Base-by-base conservation (phyloP, 129 eudicot genomes). In the Calendula officinalis region DNA sequence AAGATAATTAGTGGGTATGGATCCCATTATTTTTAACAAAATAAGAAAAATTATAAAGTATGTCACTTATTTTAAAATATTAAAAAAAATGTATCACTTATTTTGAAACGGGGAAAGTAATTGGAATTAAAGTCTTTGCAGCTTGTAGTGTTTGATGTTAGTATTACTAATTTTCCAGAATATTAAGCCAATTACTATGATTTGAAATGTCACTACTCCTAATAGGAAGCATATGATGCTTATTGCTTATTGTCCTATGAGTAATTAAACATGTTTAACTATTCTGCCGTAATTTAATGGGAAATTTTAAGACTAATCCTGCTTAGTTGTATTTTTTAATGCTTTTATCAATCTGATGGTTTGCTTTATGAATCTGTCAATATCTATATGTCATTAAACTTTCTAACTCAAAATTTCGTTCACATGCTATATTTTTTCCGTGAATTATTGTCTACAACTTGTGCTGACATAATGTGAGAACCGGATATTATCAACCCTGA, bases 401-500 rank as follows among this genome's bases (percentile, higher is more conserved):
- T 56, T 57, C 10, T 16, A 12, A 17, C 72, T 5, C 1, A 40
- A 56, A 48, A 47, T 66, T 16, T 57, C 17, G 30, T 56, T 38
- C 57, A 7, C 78, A 74, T 72, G 78, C 40, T 57, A 66, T 13
- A 56, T 16, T 66, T 15, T 37, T 45, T 15, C 52, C 22, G 64
- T 7, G 66, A 4, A 7, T 40, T 66, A 61, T 39, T 40, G 40
- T 46, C 13, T 33, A 73, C 38, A 37, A 56, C 32, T 41, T 10
- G 37, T 57, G 37, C 78, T 66, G 78, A 16, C 68, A 66, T 65
- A 47, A 76, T 77, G 81, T 77, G 77, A 70, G 81, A 77, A 65
- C 72, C 81, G 27, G 81, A 77, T 56, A 72, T 48, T 48, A 70
- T 70, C 59, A 77, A 70, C 56, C 81, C 77, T 12, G 77, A 77